Evolutionary conservation across 2,329 filamentous ascomycete species (phyloP).

Genomic region (Biscogniauxia mediterranea): DNA sequence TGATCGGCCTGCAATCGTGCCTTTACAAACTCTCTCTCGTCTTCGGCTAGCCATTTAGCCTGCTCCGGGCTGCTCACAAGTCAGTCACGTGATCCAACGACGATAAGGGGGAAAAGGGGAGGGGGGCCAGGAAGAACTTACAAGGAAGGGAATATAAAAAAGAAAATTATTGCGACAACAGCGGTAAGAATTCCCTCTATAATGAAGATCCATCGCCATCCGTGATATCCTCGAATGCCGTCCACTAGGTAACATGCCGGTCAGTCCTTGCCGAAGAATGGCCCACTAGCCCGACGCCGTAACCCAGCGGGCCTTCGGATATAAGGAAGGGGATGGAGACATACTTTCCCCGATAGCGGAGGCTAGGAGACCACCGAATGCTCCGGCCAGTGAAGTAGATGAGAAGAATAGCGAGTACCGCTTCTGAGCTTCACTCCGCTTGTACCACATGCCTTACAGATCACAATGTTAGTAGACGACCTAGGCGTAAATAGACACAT

Average conservation of each 20-base stretch:
- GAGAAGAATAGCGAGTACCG: slow-evolving; percentile 94
- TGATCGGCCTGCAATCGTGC: slow-evolving; percentile 67
- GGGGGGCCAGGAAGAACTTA: slow-evolving; percentile 26
- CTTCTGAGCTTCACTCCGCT: slow-evolving; percentile 81
- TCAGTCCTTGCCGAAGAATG: not conserved
- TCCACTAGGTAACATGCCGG: slow-evolving; percentile 51
- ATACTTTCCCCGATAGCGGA: slow-evolving; percentile 78
- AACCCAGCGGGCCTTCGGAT: not conserved
- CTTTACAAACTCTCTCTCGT: slow-evolving; percentile 66
- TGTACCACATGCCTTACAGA: slow-evolving; percentile 77
- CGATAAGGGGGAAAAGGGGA: too few relatives aligned
- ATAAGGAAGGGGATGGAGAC: slow-evolving; percentile 9
- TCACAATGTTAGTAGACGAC: slow-evolving; percentile 12
- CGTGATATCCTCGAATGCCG: slow-evolving; percentile 61
- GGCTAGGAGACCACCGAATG: slow-evolving; percentile 83
- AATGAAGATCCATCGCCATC: slow-evolving; percentile 85
- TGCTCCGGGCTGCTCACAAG: slow-evolving; percentile 57
- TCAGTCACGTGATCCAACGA: slow-evolving; percentile 1
- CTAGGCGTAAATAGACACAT: not conserved
- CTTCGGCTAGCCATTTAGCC: slow-evolving; percentile 67
- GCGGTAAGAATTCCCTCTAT: slow-evolving; percentile 61
- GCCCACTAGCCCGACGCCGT: not conserved
- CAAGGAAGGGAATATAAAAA: slow-evolving; percentile 71
- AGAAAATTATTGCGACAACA: slow-evolving; percentile 50
- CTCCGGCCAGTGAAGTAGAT: slow-evolving; percentile 74